Evolutionary conservation across 331 rosid species (phyloP).

Genomic region (Erythrophleum ivorense): DNA sequence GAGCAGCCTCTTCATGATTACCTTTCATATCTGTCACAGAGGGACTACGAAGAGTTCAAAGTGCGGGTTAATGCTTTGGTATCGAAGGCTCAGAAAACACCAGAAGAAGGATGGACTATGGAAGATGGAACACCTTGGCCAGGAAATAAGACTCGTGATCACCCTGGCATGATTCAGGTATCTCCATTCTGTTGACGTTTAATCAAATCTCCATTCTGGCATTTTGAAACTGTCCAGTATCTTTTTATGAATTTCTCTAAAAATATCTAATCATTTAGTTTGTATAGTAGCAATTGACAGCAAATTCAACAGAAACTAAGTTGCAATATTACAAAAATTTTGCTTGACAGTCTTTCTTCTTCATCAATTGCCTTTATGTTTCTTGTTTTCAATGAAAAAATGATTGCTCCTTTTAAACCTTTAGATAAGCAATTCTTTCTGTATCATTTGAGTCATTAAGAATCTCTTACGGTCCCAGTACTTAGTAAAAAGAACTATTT

Average conservation of each 20-base stretch:
- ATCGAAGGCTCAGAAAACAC: slow-evolving; percentile 93
- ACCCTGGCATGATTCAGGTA: slow-evolving; percentile 99
- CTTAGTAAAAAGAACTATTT: background rate
- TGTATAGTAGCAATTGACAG: too few relatives aligned
- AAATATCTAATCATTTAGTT: background rate
- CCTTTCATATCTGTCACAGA: slow-evolving; percentile 48
- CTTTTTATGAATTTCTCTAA: background rate
- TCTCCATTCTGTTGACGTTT: slow-evolving; percentile 24
- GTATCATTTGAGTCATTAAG: background rate
- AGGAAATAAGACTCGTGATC: slow-evolving; percentile 91
- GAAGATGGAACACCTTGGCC: slow-evolving; percentile 99
- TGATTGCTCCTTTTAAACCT: background rate
- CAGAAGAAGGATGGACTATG: slow-evolving; percentile 98
- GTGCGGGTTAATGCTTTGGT: slow-evolving; percentile 93
- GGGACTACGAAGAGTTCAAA: slow-evolving; percentile 95
- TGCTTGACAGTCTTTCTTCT: background rate
- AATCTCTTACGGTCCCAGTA: background rate
- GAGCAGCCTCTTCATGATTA: slow-evolving; percentile 22
- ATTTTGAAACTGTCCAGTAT: background rate
- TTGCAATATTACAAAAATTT: background rate
- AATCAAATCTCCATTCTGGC: slow-evolving; percentile 10
- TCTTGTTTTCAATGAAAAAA: background rate
- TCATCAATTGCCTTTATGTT: background rate
- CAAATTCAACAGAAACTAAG: background rate
- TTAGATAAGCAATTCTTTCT: background rate